Evolutionary conservation across 176 grass and related monocot species (phyloP).

Genomic region (Elymus sibiricus): DNA sequence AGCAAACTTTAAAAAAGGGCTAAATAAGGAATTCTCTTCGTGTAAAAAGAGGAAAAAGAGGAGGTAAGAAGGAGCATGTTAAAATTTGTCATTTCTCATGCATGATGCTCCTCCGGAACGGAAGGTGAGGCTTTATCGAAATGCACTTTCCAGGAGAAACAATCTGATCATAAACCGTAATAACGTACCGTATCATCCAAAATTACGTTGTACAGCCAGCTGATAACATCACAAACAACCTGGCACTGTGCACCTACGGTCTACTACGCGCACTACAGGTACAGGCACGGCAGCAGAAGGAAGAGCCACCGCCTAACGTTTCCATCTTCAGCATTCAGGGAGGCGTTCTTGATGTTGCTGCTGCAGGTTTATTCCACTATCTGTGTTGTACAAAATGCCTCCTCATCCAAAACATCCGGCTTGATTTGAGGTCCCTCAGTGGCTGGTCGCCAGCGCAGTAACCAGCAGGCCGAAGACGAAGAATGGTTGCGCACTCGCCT

Average conservation of each 20-base stretch:
- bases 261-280: neutral
- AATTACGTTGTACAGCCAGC: neutral
- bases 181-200: neutral
- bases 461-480: slow-evolving; percentile 66
- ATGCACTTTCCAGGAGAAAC: neutral
- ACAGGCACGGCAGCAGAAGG: neutral
- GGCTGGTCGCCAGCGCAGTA: slow-evolving; percentile 58
- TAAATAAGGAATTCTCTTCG: too few relatives aligned
- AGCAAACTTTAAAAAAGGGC: too few relatives aligned
- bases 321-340: neutral
- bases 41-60: too few relatives aligned
- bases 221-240: neutral
- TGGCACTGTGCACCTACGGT: neutral
- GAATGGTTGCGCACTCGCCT: slow-evolving; percentile 78
- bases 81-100: too few relatives aligned
- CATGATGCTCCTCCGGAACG: neutral
- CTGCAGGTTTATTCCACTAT: neutral
- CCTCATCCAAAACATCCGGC: neutral
- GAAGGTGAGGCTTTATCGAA: neutral
- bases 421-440: neutral
- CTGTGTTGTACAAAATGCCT: neutral
- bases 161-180: neutral
- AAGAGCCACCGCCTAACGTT: neutral
- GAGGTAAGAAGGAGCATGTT: too few relatives aligned
- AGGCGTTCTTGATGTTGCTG: neutral